Base-by-base conservation (phyloP, 192 early-diverging fungal species). In the Coemansia furcata region DNA sequence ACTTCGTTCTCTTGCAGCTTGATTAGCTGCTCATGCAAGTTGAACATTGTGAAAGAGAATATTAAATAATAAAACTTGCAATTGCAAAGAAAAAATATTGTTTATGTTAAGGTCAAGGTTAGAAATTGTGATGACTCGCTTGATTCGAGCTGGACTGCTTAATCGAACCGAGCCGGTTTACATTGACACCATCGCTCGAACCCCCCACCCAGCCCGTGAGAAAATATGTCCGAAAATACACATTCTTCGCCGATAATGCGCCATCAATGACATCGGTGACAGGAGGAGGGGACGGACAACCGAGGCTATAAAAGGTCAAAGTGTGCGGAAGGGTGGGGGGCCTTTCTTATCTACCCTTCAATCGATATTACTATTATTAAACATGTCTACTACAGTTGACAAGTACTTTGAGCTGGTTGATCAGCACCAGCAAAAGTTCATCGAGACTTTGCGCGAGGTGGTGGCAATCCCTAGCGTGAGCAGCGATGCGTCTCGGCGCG, bases 401-500 rank as follows among this genome's bases (percentile, higher is more conserved):
- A 85, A 88, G 68, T 88, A 91, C 83, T 90, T 88, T 76, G 86
- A 84, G 19, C 87, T 90, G 63, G 89, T 95, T 59, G 89, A 93
- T 62, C 73, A 89, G 74, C 87, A 92, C 83, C 88, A 94, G 72
- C 73, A 92, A 63, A 74, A 86, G 73, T 96, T 91, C 72, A 88
- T 96, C 76, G 85, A 95, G 62, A 84, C 89, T 46, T 90, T 98
- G 46, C 88, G 89, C 59, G 92, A 96, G 83, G 92, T 87, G 21
- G 94, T 98, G 32, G 92, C 88, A 40, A 96, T 96, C 65, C 91
- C 93, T 58, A 91, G 90, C 83, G 87, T 90, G 62, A 91, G 89
- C 77, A 84, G 88, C 67, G 92, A 94, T 59, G 89, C 87, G 23
- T 70, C 75, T 46, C 80, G 85, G 69, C 92, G 97, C 47, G 83